Conservation (phyloP, 305 asterid genomes). For the Fraxinus xanthoxyloides region DNA sequence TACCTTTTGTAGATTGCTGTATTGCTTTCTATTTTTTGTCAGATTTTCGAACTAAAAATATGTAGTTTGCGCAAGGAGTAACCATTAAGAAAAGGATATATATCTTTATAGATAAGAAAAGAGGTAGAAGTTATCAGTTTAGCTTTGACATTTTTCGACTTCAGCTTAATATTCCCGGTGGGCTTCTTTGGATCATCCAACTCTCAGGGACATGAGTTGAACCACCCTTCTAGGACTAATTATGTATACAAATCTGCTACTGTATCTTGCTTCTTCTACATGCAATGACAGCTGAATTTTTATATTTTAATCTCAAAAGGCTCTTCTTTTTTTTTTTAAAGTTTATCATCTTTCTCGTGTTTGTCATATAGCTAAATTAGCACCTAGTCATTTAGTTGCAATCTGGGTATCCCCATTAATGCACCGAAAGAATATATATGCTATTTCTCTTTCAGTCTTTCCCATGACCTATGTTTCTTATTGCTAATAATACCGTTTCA, state of each 20-base stretch:
- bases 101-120: not conserved
- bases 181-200: not conserved
- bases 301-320: not conserved
- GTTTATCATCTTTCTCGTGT: not conserved
- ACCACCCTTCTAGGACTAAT: not conserved
- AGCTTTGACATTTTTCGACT: not conserved
- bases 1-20: slow-evolving; percentile 9
- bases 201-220: not conserved
- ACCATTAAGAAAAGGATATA: not conserved
- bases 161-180: not conserved
- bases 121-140: not conserved
- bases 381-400: not conserved
- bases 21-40: slow-evolving; percentile 1
- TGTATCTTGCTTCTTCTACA: not conserved
- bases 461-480: not conserved
- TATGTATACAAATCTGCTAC: not conserved
- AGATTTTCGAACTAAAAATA: not conserved
- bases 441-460: not conserved
- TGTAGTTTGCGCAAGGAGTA: not conserved
- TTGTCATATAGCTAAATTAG: not conserved
- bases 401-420: not conserved
- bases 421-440: not conserved
- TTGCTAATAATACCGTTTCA: not conserved
- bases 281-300: not conserved
- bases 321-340: too few relatives aligned